A percentile compares a stretch with the other conserved stretches of the same genome.
Evolutionary conservation across 495 filamentous ascomycete species (phyloP).

Genomic region (Hapsidospora chrysogenum): DNA sequence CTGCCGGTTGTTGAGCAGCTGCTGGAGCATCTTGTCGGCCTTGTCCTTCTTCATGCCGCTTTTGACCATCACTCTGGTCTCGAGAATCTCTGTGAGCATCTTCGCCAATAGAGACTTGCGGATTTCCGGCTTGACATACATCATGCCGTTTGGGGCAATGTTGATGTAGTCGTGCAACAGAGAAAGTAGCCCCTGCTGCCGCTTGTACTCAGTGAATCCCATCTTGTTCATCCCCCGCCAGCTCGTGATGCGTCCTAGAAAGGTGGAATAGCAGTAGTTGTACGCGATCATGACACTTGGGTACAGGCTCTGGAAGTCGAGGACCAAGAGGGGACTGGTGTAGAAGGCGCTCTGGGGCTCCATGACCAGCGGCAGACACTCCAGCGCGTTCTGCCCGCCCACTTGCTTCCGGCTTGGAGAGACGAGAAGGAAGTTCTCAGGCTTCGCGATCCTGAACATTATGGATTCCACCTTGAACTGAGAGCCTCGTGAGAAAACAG

Average conservation of each 20-base stretch:
- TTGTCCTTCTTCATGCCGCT: slow-evolving; percentile 91
- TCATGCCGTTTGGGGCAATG: slow-evolving; percentile 89
- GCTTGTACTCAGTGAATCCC: slow-evolving; percentile 74
- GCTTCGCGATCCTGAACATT: slow-evolving; percentile 97
- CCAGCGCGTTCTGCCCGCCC: slow-evolving; percentile 82
- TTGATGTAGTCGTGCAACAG: slow-evolving; percentile 79
- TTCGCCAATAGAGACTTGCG: slow-evolving; percentile 85
- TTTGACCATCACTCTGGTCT: slow-evolving; percentile 97
- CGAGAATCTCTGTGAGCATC: slow-evolving; percentile 91
- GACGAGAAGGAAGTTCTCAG: slow-evolving; percentile 81
- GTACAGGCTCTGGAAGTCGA: slow-evolving; percentile 94
- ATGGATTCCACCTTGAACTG: slow-evolving; percentile 98
- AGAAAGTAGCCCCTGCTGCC: slow-evolving; percentile 56
- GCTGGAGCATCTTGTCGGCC: slow-evolving; percentile 72
- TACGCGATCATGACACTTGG: slow-evolving; percentile 98
- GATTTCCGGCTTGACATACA: slow-evolving; percentile 75
- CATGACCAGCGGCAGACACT: slow-evolving; percentile 93
- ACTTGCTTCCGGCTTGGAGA: slow-evolving; percentile 87
- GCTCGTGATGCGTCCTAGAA: slow-evolving; percentile 63
- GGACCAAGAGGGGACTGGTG: slow-evolving; percentile 69
- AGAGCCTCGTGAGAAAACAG: slow-evolving; percentile 81
- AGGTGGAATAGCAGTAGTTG: slow-evolving; percentile 98
- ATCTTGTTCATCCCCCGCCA: slow-evolving; percentile 92
- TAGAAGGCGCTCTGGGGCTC: slow-evolving; percentile 95
- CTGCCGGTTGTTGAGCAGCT: slow-evolving; percentile 84